These are phyloP conservation scores for Dillenia turbinata DNA, from an alignment of 164 flowering plant genomes.

Conservation along the genomic window DNA sequence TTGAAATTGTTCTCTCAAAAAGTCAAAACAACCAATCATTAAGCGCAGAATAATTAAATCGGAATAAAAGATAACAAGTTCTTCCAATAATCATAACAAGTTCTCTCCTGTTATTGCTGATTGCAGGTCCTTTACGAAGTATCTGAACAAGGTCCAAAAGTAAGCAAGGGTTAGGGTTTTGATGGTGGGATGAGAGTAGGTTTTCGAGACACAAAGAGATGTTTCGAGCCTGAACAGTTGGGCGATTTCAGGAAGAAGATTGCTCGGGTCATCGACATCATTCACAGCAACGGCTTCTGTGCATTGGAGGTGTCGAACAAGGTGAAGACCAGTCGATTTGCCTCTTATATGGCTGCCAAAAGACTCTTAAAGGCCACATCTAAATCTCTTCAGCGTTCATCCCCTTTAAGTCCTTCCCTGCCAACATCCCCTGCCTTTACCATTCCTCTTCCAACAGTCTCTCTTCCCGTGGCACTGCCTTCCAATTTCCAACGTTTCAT, in stretches of 20 bases:
- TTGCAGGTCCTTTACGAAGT: constrained; percentile 36
- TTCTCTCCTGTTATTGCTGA: too few relatives aligned
- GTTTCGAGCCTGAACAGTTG: constrained; percentile 68
- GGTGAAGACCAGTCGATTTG: constrained; percentile 43
- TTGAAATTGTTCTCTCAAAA: too few relatives aligned
- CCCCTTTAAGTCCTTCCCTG: constrained; percentile 10
- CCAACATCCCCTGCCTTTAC: constrained; percentile 17
- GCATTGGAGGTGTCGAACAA: constrained; percentile 71
- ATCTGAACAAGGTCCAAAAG: constrained; percentile 63
- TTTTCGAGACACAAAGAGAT: constrained; percentile 47
- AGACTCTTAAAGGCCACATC: constrained; percentile 15
- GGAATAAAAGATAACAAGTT: too few relatives aligned
- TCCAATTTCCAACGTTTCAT: constrained; percentile 40
- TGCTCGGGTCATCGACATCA: constrained; percentile 54
- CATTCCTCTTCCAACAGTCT: constrained; percentile 34
- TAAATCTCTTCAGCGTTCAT: constrained; percentile 10
- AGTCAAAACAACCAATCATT: constrained; percentile 57
- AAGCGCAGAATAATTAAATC: constrained; percentile 83
- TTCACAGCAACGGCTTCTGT: constrained; percentile 80
- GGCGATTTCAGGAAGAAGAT: constrained; percentile 64
- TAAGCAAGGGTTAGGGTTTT: constrained; percentile 31
- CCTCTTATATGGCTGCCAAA: constrained; percentile 16
- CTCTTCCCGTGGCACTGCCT: constrained; percentile 38
- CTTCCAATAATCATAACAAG: too few relatives aligned
- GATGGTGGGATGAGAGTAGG: constrained; percentile 39